A percentile compares a stretch with the other conserved stretches of the same genome.
phyloP scores from a whole-genome alignment of 768 basidiomycete genomes.

The Termitomyces sp. region DNA sequence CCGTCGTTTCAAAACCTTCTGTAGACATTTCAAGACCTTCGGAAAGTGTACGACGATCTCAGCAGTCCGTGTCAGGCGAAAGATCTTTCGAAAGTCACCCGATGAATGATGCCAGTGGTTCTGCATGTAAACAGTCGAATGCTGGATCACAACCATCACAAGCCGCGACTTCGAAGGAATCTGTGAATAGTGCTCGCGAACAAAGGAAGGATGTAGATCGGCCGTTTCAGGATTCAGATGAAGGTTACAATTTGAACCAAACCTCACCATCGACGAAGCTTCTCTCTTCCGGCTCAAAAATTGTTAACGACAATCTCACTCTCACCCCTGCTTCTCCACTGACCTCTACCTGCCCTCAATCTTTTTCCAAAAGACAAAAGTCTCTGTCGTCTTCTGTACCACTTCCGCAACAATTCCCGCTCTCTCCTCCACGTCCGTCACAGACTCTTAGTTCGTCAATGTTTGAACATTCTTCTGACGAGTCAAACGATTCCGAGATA shows the following conservation, averaged over 20 bases:
- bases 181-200: neutral
- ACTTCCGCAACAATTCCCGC: constrained; percentile 5
- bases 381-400: neutral
- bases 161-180: neutral
- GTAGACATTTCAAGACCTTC: neutral
- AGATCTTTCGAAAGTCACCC: neutral
- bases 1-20: neutral
- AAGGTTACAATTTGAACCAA: neutral
- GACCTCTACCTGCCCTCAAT: no score
- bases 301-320: neutral
- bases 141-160: neutral
- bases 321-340: neutral
- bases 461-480: neutral
- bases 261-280: neutral
- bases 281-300: neutral
- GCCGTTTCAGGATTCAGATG: neutral
- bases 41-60: neutral
- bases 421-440: constrained; percentile 8
- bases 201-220: neutral
- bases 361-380: neutral
- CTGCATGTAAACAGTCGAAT: neutral
- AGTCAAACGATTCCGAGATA: constrained; percentile 2
- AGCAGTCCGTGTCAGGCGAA: neutral
- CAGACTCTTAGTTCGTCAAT: neutral
- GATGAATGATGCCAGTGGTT: neutral